Base-by-base conservation (phyloP, 768 basidiomycete genomes). In the Gloeophyllum trabeum region DNA sequence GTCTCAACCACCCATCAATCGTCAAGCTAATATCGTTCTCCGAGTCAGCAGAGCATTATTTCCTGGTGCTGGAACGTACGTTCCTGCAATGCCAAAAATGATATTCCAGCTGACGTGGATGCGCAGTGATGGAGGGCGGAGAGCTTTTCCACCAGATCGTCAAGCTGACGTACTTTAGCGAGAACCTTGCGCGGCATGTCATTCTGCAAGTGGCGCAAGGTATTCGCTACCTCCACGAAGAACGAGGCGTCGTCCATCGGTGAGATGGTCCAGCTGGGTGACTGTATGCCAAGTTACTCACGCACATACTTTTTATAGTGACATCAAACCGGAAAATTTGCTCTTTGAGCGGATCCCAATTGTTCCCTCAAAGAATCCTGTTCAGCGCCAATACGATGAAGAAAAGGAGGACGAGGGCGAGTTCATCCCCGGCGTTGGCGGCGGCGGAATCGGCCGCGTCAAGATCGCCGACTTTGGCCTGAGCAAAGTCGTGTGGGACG, bases 391-490 rank as follows among this genome's bases (percentile, higher is more conserved):
- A 20, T 97, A 96, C 54, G 96, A 98, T 48, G 96, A 98, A 59
- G 92, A 94, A 43, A 99, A 98, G 60, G 91, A 92, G 59, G 96
- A 99, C 50, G 96, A 99, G 60, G 96, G 96, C 42, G 90, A 96
- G 59, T 99, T 93, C 56, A 73, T 83, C 36, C 81, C 82, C 3
- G 92, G 89, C 3, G 67, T 93, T 28, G 96, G 96, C 5, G 93
- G 96, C 6, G 96, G 96, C 5, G 96, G 94, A 18, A 99, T 99
- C 48, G 96, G 96, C 5, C 79, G 81, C 30, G 92, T 99, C 60
- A 99, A 98, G 69, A 96, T 99, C 46, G 96, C 96, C 45, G 96
- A 99, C 60, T 99, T 99, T 55, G 96, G 96, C 24, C 69, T 99
- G 37, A 87, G 82, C 47, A 99, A 99, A 64, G 83, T 98, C 42